Percentiles rank a stretch among this genome's conserved stretches.
Conservation (phyloP, 2,329 filamentous ascomycete species). For the Bipolaris cookei region DNA sequence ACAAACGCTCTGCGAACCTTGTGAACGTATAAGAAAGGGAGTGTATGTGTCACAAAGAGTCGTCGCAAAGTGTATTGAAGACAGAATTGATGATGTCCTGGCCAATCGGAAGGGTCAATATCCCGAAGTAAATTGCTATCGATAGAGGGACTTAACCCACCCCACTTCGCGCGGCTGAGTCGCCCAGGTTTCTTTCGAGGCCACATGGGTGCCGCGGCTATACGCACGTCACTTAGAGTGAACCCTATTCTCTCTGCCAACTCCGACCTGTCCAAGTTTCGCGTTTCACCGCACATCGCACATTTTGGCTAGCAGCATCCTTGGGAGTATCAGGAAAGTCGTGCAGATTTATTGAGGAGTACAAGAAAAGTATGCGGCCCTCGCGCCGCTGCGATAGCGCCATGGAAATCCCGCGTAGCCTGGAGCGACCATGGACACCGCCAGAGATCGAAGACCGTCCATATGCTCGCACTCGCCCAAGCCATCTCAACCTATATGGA, state of each 20-base stretch:
- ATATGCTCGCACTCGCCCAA: slow-evolving; percentile 18
- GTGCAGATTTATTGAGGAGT: slow-evolving; percentile 8
- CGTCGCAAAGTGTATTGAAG: slow-evolving; percentile 20
- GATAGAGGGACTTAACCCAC: slow-evolving; percentile 4
- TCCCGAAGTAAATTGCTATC: slow-evolving; percentile 14
- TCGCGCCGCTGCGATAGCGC: slow-evolving; percentile 19
- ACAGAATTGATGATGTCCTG: slow-evolving; percentile 18
- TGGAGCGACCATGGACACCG: slow-evolving; percentile 41
- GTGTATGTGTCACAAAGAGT: slow-evolving; percentile 2
- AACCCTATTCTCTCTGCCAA: slow-evolving; percentile 6
- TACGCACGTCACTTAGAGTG: slow-evolving; percentile 13
- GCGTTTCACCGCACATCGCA: slow-evolving; percentile 6
- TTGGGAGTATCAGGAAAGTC: not conserved
- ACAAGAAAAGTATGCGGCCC: slow-evolving; percentile 22
- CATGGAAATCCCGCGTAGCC: slow-evolving; percentile 30
- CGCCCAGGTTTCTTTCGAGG: slow-evolving; percentile 5
- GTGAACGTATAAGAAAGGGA: not conserved
- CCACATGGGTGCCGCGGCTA: slow-evolving; percentile 5
- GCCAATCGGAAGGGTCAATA: slow-evolving; percentile 24
- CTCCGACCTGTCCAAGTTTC: slow-evolving; percentile 1
- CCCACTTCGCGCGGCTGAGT: slow-evolving; percentile 1
- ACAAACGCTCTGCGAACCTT: slow-evolving; percentile 5
- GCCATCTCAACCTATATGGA: slow-evolving; percentile 32
- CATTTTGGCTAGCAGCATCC: not conserved
- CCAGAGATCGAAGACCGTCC: slow-evolving; percentile 32